Evolutionary conservation across 768 basidiomycete species (phyloP), one percentile per base, ranked within the genome.

Genomic region (Pisolithus albus): DNA sequence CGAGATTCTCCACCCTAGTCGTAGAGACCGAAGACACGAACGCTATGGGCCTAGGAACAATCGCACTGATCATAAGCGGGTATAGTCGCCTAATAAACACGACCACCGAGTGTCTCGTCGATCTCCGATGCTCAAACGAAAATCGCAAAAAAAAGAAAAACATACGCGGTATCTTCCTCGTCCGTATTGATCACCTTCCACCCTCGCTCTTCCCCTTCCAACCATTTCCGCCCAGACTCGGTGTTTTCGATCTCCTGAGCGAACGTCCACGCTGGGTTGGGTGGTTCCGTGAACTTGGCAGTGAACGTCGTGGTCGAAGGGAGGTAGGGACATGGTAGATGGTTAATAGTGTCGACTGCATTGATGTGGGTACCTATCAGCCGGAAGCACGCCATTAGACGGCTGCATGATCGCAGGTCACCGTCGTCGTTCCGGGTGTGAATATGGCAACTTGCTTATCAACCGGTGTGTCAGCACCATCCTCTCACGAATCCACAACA

Each of bases 1-100:
- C 71, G n/a, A 77, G 61, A 52, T 76, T 77, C 40, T 62, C 62
- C 0, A 61, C 43, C 7, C 74, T 74, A 2, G 64, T 53, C 4
- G 59, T 55, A 3, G 61, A 60, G 46, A 74, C 49, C 26, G 70
- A 67, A 18, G 74, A 73, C 8, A 75, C 66, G 51, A 76, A 74
- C 2, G 72, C 75, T 30, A 77, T 71, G 8, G 76, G 77, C n/a
- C 76, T 62, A 0, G 77, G 76, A 1, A 67, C 62, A 45, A 76
- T 60, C 10, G 72, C 72, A 46, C 68, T 66, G 23, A 70, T 66
- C 63, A 74, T 54, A 21, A 72, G 53, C 37, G 50, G 59, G 58
- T 75, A 70, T 15, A 72, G 47, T 34, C 52, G 32, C 11, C 66
- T 71, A 23, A 23, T 23, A 23, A 23, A 23, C 21, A 23, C 21